Evolutionary conservation across 768 basidiomycete species (phyloP).

Genomic region (Podaxis sp.): DNA sequence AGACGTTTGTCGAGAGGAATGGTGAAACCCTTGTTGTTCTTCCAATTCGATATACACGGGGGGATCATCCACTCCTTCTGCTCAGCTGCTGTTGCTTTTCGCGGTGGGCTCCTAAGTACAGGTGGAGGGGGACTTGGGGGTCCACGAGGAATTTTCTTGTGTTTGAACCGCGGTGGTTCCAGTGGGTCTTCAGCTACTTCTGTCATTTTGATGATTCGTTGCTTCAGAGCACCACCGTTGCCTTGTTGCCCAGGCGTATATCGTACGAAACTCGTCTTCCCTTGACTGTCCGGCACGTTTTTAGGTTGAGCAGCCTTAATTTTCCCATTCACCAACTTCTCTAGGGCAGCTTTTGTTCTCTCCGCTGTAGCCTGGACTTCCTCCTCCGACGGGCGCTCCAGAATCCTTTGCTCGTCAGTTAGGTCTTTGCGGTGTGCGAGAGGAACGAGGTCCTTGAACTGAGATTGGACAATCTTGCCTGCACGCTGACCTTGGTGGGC

Average conservation of each 20-base stretch:
- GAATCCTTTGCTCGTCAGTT: constrained; percentile 59
- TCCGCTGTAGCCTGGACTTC: constrained; percentile 90
- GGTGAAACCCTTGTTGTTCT: constrained; percentile 99
- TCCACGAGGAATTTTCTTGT: constrained; percentile 97
- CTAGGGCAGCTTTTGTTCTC: constrained; percentile 84
- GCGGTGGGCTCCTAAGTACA: constrained; percentile 89
- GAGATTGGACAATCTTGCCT: constrained; percentile 86
- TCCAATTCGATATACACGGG: constrained; percentile 99
- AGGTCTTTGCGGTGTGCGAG: constrained; percentile 86
- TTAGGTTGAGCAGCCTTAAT: constrained; percentile 99
- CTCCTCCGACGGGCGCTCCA: constrained; percentile 95
- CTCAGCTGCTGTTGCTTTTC: constrained; percentile 94
- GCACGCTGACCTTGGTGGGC: constrained; percentile 91
- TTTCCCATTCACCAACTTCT: constrained; percentile 90
- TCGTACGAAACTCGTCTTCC: constrained; percentile 86
- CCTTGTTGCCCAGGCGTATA: constrained; percentile 94
- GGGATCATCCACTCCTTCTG: constrained; percentile 99
- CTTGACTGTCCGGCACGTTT: constrained; percentile 81
- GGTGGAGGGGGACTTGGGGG: constrained; percentile 97
- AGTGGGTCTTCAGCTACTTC: constrained; percentile 97
- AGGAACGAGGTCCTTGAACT: constrained; percentile 97
- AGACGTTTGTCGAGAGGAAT: constrained; percentile 97
- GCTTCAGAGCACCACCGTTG: constrained; percentile 66
- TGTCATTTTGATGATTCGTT: constrained; percentile 98
- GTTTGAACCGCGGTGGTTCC: constrained; percentile 96